Conservation (phyloP, 2,329 filamentous ascomycete species). For the Phyllosticta paracitricarpa region DNA sequence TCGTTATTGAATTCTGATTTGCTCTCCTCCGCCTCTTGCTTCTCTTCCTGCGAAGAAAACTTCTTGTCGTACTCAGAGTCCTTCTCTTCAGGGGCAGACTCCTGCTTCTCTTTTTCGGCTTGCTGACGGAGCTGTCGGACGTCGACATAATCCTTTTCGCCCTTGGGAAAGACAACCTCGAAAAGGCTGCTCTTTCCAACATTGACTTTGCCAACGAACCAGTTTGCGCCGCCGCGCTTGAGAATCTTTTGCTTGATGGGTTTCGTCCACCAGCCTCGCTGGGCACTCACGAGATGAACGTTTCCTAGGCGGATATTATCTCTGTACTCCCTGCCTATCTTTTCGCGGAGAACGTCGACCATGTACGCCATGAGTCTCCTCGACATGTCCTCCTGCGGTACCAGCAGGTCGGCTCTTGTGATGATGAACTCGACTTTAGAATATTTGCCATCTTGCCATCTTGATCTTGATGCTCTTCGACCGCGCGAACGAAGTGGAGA, state of each 20-base stretch:
- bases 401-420: constrained; percentile 77
- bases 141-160: constrained; percentile 25
- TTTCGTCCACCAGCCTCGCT: constrained; percentile 83
- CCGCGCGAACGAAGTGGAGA: constrained; percentile 71
- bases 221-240: constrained; percentile 72
- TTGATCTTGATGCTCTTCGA: constrained; percentile 52
- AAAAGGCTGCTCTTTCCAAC: constrained; percentile 94
- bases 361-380: constrained; percentile 81
- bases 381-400: constrained; percentile 72
- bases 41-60: not conserved
- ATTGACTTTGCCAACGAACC: constrained; percentile 98
- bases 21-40: not conserved
- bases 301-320: constrained; percentile 72
- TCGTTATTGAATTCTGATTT: constrained; percentile 13
- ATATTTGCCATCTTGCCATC: constrained; percentile 31
- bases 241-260: constrained; percentile 79
- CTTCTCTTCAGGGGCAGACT: constrained; percentile 12
- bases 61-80: not conserved
- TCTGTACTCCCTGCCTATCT: constrained; percentile 56
- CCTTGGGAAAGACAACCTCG: constrained; percentile 76
- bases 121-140: constrained; percentile 25
- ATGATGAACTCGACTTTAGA: constrained; percentile 85
- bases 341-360: constrained; percentile 63
- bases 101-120: constrained; percentile 24
- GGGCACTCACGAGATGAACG: constrained; percentile 74